Conservation (phyloP, 2,329 filamentous ascomycete species). For the Colletotrichum sp. region DNA sequence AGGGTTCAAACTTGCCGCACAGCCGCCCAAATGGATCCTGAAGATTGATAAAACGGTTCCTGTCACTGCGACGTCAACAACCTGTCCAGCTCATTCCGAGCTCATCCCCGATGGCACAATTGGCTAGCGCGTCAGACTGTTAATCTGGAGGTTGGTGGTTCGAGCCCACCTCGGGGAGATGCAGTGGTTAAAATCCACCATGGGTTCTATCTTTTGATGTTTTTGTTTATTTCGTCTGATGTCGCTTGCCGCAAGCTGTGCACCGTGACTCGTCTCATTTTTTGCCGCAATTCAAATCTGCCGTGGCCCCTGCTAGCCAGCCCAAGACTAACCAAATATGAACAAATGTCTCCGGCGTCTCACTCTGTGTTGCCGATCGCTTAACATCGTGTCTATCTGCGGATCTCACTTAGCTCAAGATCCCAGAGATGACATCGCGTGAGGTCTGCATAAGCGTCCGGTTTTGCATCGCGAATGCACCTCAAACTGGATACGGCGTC, state of each 20-base stretch:
- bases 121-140: slow-evolving; percentile 24
- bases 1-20: neutral
- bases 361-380: neutral
- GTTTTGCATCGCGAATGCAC: neutral
- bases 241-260: neutral
- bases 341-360: neutral
- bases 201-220: neutral
- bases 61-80: neutral
- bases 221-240: neutral
- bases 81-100: neutral
- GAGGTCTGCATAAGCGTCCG: neutral
- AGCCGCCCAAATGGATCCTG: neutral
- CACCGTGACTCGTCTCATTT: neutral
- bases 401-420: neutral
- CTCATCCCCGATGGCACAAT: slow-evolving; percentile 23
- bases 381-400: neutral
- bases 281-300: neutral
- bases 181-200: neutral
- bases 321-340: neutral
- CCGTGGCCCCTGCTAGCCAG: neutral
- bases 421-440: neutral
- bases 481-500: neutral
- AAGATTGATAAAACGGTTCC: neutral
- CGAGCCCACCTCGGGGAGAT: slow-evolving; percentile 21
- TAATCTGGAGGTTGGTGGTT: slow-evolving; percentile 24